These are phyloP conservation scores for Diatrype stigma DNA, from an alignment of 2,329 filamentous ascomycete genomes.

Conservation along the genomic window DNA sequence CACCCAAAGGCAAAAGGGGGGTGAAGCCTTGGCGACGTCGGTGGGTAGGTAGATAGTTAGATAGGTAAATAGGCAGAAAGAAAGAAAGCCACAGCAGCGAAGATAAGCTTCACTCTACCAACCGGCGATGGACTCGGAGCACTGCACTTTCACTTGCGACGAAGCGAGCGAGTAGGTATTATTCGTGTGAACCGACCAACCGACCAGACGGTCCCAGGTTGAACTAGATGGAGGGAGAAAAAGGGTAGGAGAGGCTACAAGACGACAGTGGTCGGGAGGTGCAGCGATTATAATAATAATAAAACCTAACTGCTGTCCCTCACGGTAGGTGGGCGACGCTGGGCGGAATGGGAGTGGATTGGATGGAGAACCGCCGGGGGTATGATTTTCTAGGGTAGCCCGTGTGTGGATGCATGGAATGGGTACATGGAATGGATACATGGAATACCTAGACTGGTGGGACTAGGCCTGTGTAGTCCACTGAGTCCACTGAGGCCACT, in stretches of 20 bases:
- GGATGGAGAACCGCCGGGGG: slow-evolving; percentile 1
- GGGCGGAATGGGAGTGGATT: not conserved
- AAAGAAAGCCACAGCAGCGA: slow-evolving; percentile 5
- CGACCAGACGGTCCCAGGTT: not conserved
- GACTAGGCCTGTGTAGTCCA: too few species aligned
- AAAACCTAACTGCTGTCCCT: not conserved
- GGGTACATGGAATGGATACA: too few species aligned
- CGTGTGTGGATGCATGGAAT: not conserved
- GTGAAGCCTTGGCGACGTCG: not conserved
- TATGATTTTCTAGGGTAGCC: not conserved
- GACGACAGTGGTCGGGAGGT: slow-evolving; percentile 8
- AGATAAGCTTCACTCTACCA: slow-evolving; percentile 10
- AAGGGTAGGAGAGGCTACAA: slow-evolving; percentile 10
- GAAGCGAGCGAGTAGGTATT: slow-evolving; percentile 8
- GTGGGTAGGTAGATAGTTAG: not conserved
- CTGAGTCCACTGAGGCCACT: too few species aligned
- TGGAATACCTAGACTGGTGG: too few species aligned
- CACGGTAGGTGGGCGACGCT: not conserved
- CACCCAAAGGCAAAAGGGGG: slow-evolving; percentile 2
- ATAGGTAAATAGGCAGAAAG: too few species aligned
- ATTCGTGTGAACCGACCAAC: not conserved
- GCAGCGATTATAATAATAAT: slow-evolving; percentile 4
- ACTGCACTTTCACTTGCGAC: slow-evolving; percentile 13
- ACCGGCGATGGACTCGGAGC: slow-evolving; percentile 12
- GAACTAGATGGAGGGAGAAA: slow-evolving; percentile 10